Base-by-base conservation (phyloP, 805 yeast species). In the Candida incommunis region DNA sequence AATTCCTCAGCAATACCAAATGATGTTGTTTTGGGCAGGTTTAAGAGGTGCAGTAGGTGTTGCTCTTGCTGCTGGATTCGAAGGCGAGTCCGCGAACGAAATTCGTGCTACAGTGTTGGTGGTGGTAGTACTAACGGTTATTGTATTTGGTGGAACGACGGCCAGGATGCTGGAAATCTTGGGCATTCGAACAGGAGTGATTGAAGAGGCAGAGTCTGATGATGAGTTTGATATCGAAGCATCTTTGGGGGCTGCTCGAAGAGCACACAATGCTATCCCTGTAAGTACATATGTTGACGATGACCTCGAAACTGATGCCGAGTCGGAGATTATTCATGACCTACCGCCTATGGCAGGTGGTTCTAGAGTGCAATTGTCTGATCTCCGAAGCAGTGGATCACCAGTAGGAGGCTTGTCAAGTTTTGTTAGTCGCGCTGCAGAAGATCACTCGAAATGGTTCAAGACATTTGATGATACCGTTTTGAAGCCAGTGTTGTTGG, bases 11-110 rank as follows among this genome's bases (percentile, higher is more conserved):
- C 85, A 82, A 49, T 92, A 92, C 63, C 98, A 92, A 65, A 86
- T 87, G 84, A 92, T 92, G 98, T 86, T 90, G 43, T 92, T 92
- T 62, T 92, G 99, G 99, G 98, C 98, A 2, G 99, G 99, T 2
- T 69, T 92, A 46, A 73, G 99, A 58, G 99, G 99, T 48, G 99
- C 99, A 0, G 99, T 92, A 27, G 99, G 99, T 51, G 99, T 92
- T 3, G 99, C 98, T 0, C 72, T 92, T 56, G 98, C 98, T 0
- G 86, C 94, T 78, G 98, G 98, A 13, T 68, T 92, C 35, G 95
- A 85, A 64, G 98, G 97, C 49, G 96, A 90, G 57, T 79, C 84
- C 46, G 90, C 88, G 51, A 79, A 80, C 58, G 79, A 95, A 0
- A 67, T 92, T 44, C 66, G 90, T 45, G 99, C 98, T 2, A 94